Evolutionary conservation across 2,329 filamentous ascomycete species (phyloP).

Genomic region (Hymenotorrendiella dingleyae): DNA sequence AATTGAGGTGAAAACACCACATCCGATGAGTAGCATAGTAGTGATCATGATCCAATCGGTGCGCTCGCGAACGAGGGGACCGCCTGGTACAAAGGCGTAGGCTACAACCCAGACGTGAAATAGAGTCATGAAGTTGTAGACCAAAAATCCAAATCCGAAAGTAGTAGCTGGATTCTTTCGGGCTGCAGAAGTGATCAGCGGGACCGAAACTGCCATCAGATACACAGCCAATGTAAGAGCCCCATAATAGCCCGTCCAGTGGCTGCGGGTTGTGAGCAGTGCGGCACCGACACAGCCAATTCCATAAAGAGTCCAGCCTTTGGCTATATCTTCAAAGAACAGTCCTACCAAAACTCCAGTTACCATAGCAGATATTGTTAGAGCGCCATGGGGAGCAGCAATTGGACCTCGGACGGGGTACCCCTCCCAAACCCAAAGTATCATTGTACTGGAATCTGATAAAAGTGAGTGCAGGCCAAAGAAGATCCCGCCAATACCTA

Average conservation of each 20-base stretch:
- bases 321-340: conserved; percentile 62
- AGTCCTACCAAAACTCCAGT: conserved; percentile 71
- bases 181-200: conserved; percentile 69
- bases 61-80: conserved; percentile 83
- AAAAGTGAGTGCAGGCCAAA: conserved; percentile 89
- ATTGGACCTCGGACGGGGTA: conserved; percentile 86
- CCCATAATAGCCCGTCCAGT: conserved; percentile 90
- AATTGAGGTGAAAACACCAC: conserved; percentile 72
- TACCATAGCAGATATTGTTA: conserved; percentile 84
- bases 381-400: conserved; percentile 81
- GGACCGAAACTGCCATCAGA: conserved; percentile 71
- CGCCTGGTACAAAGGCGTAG: conserved; percentile 95
- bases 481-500: conserved; percentile 77
- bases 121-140: conserved; percentile 92
- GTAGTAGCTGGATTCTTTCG: conserved; percentile 70
- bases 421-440: conserved; percentile 96
- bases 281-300: conserved; percentile 74
- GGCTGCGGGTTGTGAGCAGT: conserved; percentile 65
- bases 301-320: conserved; percentile 74
- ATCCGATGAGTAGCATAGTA: conserved; percentile 79
- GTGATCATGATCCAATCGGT: conserved; percentile 93
- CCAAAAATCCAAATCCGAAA: conserved; percentile 81
- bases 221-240: conserved; percentile 72
- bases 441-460: conserved; percentile 98
- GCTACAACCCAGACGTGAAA: conserved; percentile 99